A percentile compares a stretch with the other conserved stretches of the same genome.
Conservation (phyloP, 1,284 basidiomycete species). For the Cryptococcus hybrid region DNA sequence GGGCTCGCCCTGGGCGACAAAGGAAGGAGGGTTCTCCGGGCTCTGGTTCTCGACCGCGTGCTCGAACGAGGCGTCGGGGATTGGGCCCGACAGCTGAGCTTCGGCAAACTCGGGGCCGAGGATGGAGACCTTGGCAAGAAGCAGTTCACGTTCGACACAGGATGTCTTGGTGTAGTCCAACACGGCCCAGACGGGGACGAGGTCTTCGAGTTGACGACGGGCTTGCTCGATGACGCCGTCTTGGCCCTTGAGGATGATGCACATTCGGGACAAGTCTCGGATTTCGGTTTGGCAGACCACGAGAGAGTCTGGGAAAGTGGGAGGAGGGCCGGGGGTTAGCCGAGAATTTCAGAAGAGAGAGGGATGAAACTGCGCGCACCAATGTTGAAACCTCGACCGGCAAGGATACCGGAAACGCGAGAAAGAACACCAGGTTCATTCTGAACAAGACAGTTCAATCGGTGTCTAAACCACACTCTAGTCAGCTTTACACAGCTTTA, state of each 20-base stretch:
- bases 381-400: constrained; percentile 97
- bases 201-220: constrained; percentile 85
- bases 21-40: constrained; percentile 26
- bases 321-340: too few relatives aligned
- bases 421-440: constrained; percentile 99
- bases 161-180: constrained; percentile 91
- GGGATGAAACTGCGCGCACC: constrained; percentile 34
- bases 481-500: background rate
- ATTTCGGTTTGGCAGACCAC: constrained; percentile 99
- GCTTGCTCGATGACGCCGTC: constrained; percentile 98
- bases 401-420: constrained; percentile 94
- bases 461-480: constrained; percentile 61
- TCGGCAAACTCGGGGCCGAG: constrained; percentile 97
- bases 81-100: constrained; percentile 60
- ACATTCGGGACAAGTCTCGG: constrained; percentile 96
- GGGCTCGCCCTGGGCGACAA: constrained; percentile 25
- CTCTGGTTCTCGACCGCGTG: constrained; percentile 24
- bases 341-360: too few relatives aligned
- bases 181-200: constrained; percentile 97
- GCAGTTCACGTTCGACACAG: constrained; percentile 81
- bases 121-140: constrained; percentile 90
- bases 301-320: constrained; percentile 69
- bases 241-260: constrained; percentile 93
- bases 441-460: constrained; percentile 97
- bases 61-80: constrained; percentile 64